phyloP scores from a whole-genome alignment of 2,329 filamentous ascomycete genomes.

The Laburnicola sp. region DNA sequence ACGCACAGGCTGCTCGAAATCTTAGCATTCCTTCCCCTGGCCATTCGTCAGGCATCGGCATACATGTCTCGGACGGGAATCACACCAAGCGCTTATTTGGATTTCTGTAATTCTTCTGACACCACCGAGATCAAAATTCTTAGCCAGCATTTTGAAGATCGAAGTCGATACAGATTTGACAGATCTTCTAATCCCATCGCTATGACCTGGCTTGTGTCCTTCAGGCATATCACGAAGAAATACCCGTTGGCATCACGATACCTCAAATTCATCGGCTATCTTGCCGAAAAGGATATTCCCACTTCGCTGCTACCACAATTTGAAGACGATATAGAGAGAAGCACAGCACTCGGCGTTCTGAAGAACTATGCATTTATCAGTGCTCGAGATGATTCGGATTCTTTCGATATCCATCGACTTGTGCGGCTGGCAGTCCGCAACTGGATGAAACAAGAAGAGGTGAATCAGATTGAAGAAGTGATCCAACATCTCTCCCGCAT shows the following conservation, averaged over 20 bases:
- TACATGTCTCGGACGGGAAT: not conserved
- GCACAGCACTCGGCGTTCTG: not conserved
- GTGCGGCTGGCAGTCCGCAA: not conserved
- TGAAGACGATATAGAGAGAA: not conserved
- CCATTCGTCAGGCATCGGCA: not conserved
- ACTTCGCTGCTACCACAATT: not conserved
- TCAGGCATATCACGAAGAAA: constrained; percentile 31
- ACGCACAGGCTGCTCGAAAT: not conserved
- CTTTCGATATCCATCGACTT: not conserved
- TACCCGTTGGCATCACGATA: not conserved
- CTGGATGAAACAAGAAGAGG: not conserved
- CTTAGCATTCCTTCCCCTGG: not conserved
- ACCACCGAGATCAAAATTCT: constrained; percentile 25
- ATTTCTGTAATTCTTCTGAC: not conserved
- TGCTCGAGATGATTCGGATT: not conserved
- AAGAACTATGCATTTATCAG: not conserved
- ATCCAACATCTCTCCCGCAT: not conserved
- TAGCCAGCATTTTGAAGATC: constrained; percentile 36
- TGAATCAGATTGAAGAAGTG: not conserved
- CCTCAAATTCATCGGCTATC: not conserved
- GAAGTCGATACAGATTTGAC: constrained; percentile 23
- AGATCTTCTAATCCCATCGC: constrained; percentile 36
- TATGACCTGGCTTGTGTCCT: constrained; percentile 43
- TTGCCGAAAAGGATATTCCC: not conserved
- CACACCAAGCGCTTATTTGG: not conserved